Evolutionary conservation across 441 rosid genomes (phyloP), one percentile per base, ranked within the genome.

Genomic region (Jatropha podagrica): DNA sequence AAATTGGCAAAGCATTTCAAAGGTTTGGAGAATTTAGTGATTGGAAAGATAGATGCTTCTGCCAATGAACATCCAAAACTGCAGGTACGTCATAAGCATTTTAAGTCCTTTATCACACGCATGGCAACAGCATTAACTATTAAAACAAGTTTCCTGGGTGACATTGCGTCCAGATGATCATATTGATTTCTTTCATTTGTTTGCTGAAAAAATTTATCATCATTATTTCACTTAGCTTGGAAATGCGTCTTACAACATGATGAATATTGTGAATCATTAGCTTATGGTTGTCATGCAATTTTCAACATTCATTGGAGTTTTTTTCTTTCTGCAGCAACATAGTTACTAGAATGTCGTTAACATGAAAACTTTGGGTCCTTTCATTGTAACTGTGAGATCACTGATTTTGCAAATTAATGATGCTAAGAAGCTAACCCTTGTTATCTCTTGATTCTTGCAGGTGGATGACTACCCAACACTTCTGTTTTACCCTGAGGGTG

Each of bases 1-100:
- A 93, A 88, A 83, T 74, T 95, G 85, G 93, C 97, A 20, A 91
- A 90, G 86, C 96, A 95, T 86, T 95, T 93, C 78, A 90, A 89
- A 81, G 91, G 88, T 75, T 73, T 86, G 68, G 89, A 83, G 65
- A 86, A 69, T 81, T 79, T 92, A 46, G 88, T 90, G 65, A 80
- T 93, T 77, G 99, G 92, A 7, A 95, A 86, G 87, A 87, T 95
- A 44, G 99, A 95, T 80, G 97, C 92, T 82, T 86, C 97, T 73
- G 85, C 85, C 54, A 93, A 93, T 80, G 99, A 93, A 81, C 99
- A 91, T 85, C 96, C 96, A 44, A 90, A 90, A 69, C 80, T 95
- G 72, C 84, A 83, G 89, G 97, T 89, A 85, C 61, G 63, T n/a
- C 52, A 90, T 87, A 82, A 66, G 68, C 27, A 65, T 64, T 54